Evolutionary conservation across 306 rosid genomes (phyloP), one percentile per base, ranked within the genome.

Genomic region (Acacia crassicarpa): DNA sequence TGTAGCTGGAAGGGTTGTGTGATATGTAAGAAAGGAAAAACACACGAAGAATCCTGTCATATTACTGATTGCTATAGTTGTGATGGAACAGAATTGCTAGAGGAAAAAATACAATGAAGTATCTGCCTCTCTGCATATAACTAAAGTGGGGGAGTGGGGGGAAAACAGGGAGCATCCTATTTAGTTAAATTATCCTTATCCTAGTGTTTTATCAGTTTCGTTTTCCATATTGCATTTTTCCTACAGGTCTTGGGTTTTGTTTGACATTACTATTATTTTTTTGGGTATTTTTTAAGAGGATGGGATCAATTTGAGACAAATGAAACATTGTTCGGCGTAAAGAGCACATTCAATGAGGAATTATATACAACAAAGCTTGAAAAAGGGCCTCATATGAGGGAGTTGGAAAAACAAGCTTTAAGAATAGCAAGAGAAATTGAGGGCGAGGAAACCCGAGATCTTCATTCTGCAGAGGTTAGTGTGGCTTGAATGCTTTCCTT

Each of bases 291-390:
- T 86, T 81, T 8, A 75, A 93, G 99, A 90, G 91, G 90, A 46
- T 95, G 99, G 99, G 88, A 95, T 85, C 99, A 95, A 72, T 95
- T 95, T 89, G 90, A 90, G 88, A 92, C 93, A 45, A 95, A 95
- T 74, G 88, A 89, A 86, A 69, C 94, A 38, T 84, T 95, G 81
- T 95, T 95, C 81, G 99, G 99, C 82, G 97, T 93, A 54, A 93
- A 90, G 89, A 95, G 98, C 85, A 91, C 98, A 43, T 95, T 93
- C 85, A 83, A 93, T 67, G 98, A 92, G 88, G 98, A 93, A 61
- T 85, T 95, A 22, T 95, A 95, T 80, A 95, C 99, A 53, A 95
- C 98, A 49, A 95, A 91, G 89, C 97, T 95, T 86, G 98, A 89
- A 76, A 92, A 83, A 78, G 99, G 99, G 80, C 98, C 98, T 62